Evolutionary conservation across 31 red algal species (phyloP), one percentile per base, ranked within the genome.

Genomic region (Porphyra umbilicalis): DNA sequence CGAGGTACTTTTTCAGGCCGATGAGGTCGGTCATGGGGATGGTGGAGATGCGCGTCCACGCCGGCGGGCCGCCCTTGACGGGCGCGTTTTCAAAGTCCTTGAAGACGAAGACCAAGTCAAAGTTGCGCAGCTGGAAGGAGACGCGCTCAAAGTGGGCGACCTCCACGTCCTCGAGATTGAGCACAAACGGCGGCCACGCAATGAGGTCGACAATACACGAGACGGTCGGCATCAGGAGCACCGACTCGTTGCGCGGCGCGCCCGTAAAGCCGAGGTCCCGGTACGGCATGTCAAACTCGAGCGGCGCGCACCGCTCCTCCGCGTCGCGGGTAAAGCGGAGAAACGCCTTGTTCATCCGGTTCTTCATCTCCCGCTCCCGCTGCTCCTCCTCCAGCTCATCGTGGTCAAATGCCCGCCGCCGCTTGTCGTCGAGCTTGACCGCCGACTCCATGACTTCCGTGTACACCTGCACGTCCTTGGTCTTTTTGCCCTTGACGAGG

Each of bases 231-330:
- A 95, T 82, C 36, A 98, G 76, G 32, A 87, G 86, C 14, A 94
- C 87, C 14, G 84, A 71, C 31, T 85, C 80, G 31, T 88, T 93
- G 13, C 84, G 68, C 15, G 96, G 96, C 31, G 92, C 93, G 29
- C 96, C 96, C 35, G 86, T 86, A 76, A 98, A 98, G 29, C 82
- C 83, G 31, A 98, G 38, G 35, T 95, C 83, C 32, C 96, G 92
- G 74, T 98, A 98, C 10, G 96, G 96, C 77, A 95, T 81, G 39
- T 98, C 96, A 90, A 98, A 98, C 85, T 98, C 96, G 25, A 98
- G 68, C 18, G 57, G 57, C 20, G 76, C 77, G 36, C 88, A 89
- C 36, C 85, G 34, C 33, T 94, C 88, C 38, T 98, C 96, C 2
- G 95, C 92, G 39, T 98, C 86, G 35, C 92, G 92, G 34, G 91